Conservation (phyloP, 2,329 filamentous ascomycete genomes). For the Phyllosticta capitalensis region DNA sequence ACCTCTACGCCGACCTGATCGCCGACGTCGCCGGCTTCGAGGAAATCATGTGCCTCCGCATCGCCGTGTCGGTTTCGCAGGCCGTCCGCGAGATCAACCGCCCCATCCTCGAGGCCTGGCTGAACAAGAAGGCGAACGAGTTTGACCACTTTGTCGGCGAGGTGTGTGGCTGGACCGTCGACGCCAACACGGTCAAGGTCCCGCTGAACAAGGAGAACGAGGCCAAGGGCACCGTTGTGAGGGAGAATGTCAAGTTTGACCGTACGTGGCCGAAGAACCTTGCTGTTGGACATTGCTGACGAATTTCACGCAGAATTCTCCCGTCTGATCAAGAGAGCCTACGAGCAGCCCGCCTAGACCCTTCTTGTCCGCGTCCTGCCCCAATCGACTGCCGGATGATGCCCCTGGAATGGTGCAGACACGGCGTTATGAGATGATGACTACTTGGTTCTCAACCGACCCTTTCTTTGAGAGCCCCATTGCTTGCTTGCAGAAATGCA, state of each 20-base stretch:
- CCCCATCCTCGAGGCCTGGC: slow-evolving; percentile 39
- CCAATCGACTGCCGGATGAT: not conserved
- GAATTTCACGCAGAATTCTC: slow-evolving; percentile 46
- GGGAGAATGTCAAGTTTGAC: slow-evolving; percentile 86
- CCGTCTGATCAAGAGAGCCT: slow-evolving; percentile 71
- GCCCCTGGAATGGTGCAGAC: not conserved
- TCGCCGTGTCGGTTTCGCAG: slow-evolving; percentile 78
- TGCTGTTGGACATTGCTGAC: not conserved
- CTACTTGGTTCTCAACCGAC: not conserved
- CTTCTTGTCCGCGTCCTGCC: not conserved
- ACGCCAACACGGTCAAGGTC: slow-evolving; percentile 58
- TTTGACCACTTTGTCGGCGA: slow-evolving; percentile 42
- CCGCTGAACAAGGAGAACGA: slow-evolving; percentile 95
- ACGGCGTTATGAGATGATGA: not conserved
- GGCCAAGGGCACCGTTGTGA: slow-evolving; percentile 81
- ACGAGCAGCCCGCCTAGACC: slow-evolving; percentile 61
- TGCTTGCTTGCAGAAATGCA: not conserved
- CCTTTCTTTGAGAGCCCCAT: too few species aligned
- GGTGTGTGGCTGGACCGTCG: slow-evolving; percentile 72
- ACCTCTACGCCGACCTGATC: slow-evolving; percentile 89
- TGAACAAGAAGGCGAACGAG: slow-evolving; percentile 37
- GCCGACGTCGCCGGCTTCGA: slow-evolving; percentile 94
- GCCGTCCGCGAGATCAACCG: slow-evolving; percentile 65
- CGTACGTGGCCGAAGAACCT: slow-evolving; percentile 34
- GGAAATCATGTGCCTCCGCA: slow-evolving; percentile 81